A percentile compares a stretch with the other conserved stretches of the same genome.
These are phyloP conservation scores for Pichia sp. DNA, from an alignment of 1,139 yeast genomes.

Conservation along the genomic window DNA sequence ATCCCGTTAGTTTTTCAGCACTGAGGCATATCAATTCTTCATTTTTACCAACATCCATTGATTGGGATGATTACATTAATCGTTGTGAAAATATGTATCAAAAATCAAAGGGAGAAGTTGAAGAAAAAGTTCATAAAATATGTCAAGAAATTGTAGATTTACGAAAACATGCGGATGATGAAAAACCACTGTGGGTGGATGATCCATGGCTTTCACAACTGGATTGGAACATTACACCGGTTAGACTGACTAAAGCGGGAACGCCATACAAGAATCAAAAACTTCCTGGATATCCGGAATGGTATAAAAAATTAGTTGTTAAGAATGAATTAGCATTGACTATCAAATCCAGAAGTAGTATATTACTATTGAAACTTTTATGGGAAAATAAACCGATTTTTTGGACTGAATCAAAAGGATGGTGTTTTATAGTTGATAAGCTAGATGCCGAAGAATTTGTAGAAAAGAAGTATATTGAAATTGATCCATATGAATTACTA, in stretches of 20 bases:
- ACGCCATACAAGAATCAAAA: constrained; percentile 73
- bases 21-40: constrained; percentile 69
- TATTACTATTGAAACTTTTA: constrained; percentile 64
- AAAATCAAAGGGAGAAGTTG: constrained; percentile 51
- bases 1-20: constrained; percentile 93
- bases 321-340: constrained; percentile 52
- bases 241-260: constrained; percentile 63
- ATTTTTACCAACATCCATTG: constrained; percentile 68
- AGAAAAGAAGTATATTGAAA: constrained; percentile 45
- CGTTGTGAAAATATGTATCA: constrained; percentile 65
- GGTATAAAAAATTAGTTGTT: constrained; percentile 77
- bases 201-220: constrained; percentile 92
- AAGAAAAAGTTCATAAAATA: constrained; percentile 49
- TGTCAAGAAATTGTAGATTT: constrained; percentile 53
- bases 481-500: constrained; percentile 10
- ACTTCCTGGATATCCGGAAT: constrained; percentile 86
- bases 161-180: constrained; percentile 24
- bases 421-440: constrained; percentile 70
- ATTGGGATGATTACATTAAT: constrained; percentile 70
- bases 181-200: constrained; percentile 33
- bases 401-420: constrained; percentile 78
- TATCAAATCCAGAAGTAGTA: constrained; percentile 69
- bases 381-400: constrained; percentile 80
- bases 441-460: constrained; percentile 37
- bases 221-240: constrained; percentile 72